phyloP scores from a whole-genome alignment of 148 eudicot genomes.

The Rhododendron kiyosumense region DNA sequence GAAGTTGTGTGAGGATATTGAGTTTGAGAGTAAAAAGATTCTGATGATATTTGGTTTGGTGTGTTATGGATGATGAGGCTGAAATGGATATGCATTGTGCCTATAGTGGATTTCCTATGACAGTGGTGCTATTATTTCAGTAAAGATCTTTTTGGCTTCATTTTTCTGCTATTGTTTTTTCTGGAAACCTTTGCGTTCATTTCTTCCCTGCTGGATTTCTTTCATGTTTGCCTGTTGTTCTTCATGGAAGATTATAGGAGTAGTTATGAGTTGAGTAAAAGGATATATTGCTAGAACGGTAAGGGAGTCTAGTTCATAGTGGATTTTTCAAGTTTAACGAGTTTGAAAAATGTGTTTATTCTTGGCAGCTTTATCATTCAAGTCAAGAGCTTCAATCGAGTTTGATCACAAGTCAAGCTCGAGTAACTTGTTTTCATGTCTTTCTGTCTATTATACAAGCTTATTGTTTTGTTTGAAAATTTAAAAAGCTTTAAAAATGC shows the following conservation, averaged over 20 bases:
- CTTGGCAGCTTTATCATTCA: no score
- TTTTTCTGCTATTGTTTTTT: neutral
- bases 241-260: neutral
- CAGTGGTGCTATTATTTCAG: neutral
- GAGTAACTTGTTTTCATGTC: neutral
- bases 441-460: no score
- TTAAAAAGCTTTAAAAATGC: no score
- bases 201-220: neutral
- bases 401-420: no score
- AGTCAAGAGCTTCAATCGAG: no score
- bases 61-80: constrained; percentile 2
- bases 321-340: no score
- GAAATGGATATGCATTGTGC: constrained; percentile 1
- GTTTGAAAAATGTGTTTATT: no score
- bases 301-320: no score
- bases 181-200: neutral
- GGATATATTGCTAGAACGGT: neutral
- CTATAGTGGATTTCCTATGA: neutral
- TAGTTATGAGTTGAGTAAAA: neutral
- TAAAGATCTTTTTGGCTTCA: neutral
- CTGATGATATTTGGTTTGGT: neutral
- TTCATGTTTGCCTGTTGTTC: neutral
- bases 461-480: no score
- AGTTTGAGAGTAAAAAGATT: neutral
- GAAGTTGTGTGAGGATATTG: neutral